Percentiles rank a stretch among this genome's conserved stretches.
Evolutionary conservation across 768 basidiomycete species (phyloP).

Genomic region (Mycena galopus): DNA sequence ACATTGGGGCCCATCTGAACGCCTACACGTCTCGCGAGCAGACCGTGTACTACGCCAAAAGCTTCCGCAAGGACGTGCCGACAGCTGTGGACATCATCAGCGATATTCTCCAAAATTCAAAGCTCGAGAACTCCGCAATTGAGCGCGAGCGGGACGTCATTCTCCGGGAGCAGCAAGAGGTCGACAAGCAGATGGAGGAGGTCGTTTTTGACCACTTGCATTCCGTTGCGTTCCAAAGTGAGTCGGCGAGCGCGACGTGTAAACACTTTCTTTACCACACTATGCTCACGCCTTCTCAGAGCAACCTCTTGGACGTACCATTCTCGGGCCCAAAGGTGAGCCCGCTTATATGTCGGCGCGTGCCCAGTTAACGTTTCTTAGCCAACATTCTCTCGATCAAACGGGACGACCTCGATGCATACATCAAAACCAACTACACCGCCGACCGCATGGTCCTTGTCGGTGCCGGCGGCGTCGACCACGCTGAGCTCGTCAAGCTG

Average conservation of each 20-base stretch:
- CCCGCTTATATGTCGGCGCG: background rate
- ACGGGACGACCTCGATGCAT: constrained; percentile 87
- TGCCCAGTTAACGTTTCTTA: background rate
- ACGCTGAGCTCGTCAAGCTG: constrained; percentile 91
- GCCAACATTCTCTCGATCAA: constrained; percentile 96
- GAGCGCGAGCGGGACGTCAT: constrained; percentile 98
- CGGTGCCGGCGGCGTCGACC: constrained; percentile 95
- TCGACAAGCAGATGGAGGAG: constrained; percentile 98
- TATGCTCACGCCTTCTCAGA: constrained; percentile 57
- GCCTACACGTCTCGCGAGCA: constrained; percentile 99
- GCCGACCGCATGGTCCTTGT: constrained; percentile 99
- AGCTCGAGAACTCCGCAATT: constrained; percentile 87
- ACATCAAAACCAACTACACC: constrained; percentile 98
- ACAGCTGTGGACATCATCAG: constrained; percentile 95
- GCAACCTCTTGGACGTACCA: constrained; percentile 96
- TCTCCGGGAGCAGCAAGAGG: constrained; percentile 97
- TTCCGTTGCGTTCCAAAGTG: constrained; percentile 96
- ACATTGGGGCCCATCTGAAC: constrained; percentile 96
- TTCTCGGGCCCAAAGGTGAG: constrained; percentile 87
- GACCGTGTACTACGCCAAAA: constrained; percentile 99
- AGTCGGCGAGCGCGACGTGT: too few relatives aligned
- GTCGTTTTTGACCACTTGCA: constrained; percentile 99
- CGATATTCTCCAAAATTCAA: constrained; percentile 97
- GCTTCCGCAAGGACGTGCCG: constrained; percentile 95
- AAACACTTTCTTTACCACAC: background rate